Conservation (phyloP, 106 monocot genomes). For the Apostasia shenzhenica region DNA sequence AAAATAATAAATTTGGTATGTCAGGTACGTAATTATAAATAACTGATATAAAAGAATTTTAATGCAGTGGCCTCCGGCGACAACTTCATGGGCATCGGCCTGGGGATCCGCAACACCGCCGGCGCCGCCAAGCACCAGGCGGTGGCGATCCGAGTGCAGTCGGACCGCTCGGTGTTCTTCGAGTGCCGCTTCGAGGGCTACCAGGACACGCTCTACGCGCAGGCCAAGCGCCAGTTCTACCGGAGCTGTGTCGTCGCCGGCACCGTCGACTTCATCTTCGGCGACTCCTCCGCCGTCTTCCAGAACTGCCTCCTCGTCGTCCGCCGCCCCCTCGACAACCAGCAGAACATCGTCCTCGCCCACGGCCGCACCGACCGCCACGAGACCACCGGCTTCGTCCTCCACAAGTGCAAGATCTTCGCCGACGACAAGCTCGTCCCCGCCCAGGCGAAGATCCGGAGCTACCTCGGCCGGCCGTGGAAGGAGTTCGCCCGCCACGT, state of each 20-base stretch:
- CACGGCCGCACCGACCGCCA: constrained; percentile 58
- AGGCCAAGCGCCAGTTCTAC: constrained; percentile 70
- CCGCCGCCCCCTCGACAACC: constrained; percentile 58
- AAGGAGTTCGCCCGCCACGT: constrained; percentile 54
- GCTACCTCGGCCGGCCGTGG: constrained; percentile 87
- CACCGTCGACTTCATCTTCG: constrained; percentile 94
- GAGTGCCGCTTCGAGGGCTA: constrained; percentile 61
- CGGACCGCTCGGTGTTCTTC: constrained; percentile 61
- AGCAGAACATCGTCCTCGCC: constrained; percentile 75
- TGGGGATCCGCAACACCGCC: constrained; percentile 73
- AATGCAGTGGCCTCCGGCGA: constrained; percentile 18
- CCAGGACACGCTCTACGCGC: constrained; percentile 81
- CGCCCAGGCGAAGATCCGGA: constrained; percentile 19
- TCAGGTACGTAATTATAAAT: no score
- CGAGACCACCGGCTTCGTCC: constrained; percentile 64
- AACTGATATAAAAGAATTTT: no score
- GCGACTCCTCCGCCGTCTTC: constrained; percentile 75
- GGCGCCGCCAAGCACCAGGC: constrained; percentile 64
- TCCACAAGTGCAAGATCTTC: constrained; percentile 58
- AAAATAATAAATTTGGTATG: no score
- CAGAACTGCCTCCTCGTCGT: constrained; percentile 62
- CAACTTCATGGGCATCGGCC: constrained; percentile 41
- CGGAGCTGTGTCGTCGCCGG: constrained; percentile 72
- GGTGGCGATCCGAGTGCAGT: constrained; percentile 50
- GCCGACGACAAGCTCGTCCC: constrained; percentile 32